Percentiles rank a stretch among this genome's conserved stretches.
These are phyloP conservation scores for Vanilla planifolia DNA, from an alignment of 106 monocot species.

Conservation along the genomic window DNA sequence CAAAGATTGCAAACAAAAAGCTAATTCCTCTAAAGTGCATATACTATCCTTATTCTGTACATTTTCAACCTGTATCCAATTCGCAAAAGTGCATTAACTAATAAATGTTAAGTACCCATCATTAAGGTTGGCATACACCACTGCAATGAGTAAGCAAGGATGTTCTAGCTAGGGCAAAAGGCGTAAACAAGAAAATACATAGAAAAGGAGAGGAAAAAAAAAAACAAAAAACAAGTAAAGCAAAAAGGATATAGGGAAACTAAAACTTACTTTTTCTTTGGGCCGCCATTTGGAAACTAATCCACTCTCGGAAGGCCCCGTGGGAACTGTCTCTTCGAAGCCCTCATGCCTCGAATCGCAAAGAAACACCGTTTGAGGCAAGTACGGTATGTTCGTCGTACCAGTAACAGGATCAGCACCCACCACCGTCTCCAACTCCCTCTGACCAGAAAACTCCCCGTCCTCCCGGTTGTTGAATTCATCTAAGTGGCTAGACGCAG, in stretches of 20 bases:
- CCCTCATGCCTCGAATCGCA: slow-evolving; percentile 47
- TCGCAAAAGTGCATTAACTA: no score
- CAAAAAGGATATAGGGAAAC: neutral
- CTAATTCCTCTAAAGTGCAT: no score
- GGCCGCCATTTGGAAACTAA: slow-evolving; percentile 48
- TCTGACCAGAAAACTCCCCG: slow-evolving; percentile 12
- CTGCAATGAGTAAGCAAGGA: no score
- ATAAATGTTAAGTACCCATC: no score
- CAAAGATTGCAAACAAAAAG: no score
- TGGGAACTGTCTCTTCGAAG: slow-evolving; percentile 30
- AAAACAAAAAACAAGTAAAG: neutral
- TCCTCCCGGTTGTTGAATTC: slow-evolving; percentile 26
- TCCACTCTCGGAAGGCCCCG: slow-evolving; percentile 33
- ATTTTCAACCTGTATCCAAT: no score
- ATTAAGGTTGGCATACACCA: no score
- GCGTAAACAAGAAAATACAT: no score
- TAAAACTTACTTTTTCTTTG: slow-evolving; percentile 41
- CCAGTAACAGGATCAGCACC: slow-evolving; percentile 1
- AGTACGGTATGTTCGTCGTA: slow-evolving; percentile 33
- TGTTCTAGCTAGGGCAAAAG: no score
- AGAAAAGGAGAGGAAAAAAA: neutral
- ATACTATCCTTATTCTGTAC: no score
- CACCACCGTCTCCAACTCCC: slow-evolving; percentile 15
- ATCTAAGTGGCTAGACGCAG: slow-evolving; percentile 25
- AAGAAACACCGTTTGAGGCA: slow-evolving; percentile 52